Conservation (phyloP, 2,329 filamentous ascomycete genomes). For the Penicillium hordei region DNA sequence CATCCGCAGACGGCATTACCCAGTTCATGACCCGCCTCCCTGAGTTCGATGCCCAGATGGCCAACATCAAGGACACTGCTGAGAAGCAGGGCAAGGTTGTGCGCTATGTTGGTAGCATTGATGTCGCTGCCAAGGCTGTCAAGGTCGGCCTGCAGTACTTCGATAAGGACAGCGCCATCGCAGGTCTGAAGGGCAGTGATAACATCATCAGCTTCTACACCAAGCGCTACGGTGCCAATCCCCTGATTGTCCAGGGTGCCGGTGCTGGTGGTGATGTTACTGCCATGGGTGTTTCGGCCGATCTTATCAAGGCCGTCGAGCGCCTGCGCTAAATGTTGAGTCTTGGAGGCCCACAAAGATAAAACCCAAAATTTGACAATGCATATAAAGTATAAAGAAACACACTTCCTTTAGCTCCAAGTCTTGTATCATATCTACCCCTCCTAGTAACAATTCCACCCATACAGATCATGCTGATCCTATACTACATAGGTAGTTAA, state of each 20-base stretch:
- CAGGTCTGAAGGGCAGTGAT: constrained; percentile 91
- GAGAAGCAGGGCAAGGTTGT: constrained; percentile 87
- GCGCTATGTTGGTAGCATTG: constrained; percentile 89
- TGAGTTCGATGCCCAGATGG: constrained; percentile 86
- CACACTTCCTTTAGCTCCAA: neutral
- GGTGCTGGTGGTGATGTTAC: constrained; percentile 94
- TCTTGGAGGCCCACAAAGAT: neutral
- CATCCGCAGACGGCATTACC: constrained; percentile 58
- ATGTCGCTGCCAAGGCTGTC: constrained; percentile 75
- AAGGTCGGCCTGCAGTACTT: constrained; percentile 92
- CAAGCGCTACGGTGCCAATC: constrained; percentile 85
- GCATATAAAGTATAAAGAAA: neutral
- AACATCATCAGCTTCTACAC: constrained; percentile 99
- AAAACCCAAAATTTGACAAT: neutral
- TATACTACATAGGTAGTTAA: no score
- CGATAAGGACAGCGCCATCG: constrained; percentile 85
- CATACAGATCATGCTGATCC: no score
- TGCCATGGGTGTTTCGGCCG: constrained; percentile 94
- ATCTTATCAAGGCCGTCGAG: constrained; percentile 84
- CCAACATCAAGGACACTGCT: constrained; percentile 79
- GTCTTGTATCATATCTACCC: neutral
- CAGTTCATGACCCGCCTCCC: constrained; percentile 82
- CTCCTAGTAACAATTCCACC: no score
- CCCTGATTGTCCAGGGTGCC: constrained; percentile 90
- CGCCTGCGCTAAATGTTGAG: constrained; percentile 56